Conservation (phyloP, 1,139 yeast species). For the Hyphopichia khmerensis region DNA sequence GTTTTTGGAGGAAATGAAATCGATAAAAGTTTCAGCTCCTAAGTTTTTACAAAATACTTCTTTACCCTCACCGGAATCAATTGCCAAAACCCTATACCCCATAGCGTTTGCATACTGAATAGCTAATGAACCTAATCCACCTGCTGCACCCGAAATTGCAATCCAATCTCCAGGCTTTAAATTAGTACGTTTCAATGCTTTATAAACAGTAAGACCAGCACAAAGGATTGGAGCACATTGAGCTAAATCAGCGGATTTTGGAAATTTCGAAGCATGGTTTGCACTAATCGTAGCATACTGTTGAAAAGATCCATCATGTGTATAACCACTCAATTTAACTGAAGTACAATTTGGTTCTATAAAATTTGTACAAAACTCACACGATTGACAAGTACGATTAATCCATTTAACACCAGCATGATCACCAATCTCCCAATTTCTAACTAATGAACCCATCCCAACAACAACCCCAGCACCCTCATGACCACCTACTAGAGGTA, state of each 20-base stretch:
- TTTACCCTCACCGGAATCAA: background rate
- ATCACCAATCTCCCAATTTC: background rate
- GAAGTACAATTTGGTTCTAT: background rate
- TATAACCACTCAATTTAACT: background rate
- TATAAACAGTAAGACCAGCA: background rate
- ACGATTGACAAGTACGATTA: background rate
- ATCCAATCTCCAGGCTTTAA: background rate
- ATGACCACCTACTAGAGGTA: background rate
- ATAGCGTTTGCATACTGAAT: background rate
- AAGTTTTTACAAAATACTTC: background rate
- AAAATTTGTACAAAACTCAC: background rate
- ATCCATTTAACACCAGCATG: background rate
- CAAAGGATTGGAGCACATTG: background rate
- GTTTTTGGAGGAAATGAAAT: slow-evolving; percentile 59
- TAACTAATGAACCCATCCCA: background rate
- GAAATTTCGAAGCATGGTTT: background rate
- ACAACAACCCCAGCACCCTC: background rate
- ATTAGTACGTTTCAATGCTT: background rate
- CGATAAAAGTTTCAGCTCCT: slow-evolving; percentile 40
- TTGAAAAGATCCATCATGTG: background rate
- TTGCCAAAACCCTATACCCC: background rate
- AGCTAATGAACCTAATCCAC: background rate
- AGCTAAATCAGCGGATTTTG: background rate
- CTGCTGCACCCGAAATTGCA: background rate
- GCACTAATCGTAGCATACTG: background rate